phyloP scores from a whole-genome alignment of 2,329 filamentous ascomycete genomes.

The Botrytis cinerea region DNA sequence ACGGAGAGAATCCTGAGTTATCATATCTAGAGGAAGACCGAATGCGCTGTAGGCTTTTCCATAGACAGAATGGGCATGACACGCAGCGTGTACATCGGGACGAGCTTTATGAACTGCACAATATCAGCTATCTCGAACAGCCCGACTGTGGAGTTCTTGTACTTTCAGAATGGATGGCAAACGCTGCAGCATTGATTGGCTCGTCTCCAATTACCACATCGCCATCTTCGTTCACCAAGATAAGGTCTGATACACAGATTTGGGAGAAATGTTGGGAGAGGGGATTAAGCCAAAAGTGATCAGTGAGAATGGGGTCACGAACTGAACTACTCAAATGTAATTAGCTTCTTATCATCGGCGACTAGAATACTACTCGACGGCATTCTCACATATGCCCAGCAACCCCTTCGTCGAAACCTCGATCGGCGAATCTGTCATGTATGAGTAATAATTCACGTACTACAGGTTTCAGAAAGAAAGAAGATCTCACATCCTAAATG shows the following conservation, averaged over 20 bases:
- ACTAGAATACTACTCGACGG: conserved; percentile 16
- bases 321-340: conserved; percentile 43
- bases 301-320: conserved; percentile 44
- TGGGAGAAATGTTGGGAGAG: conserved; percentile 63
- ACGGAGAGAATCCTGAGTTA: conserved; percentile 58
- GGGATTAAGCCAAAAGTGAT: conserved; percentile 57
- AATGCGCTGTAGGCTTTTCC: conserved; percentile 55
- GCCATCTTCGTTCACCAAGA: conserved; percentile 62
- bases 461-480: background rate
- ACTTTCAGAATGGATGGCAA: conserved; percentile 49
- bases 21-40: conserved; percentile 52
- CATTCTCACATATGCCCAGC: conserved; percentile 56
- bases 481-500: conserved; percentile 29
- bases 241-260: conserved; percentile 64
- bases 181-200: conserved; percentile 50
- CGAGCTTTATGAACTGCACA: conserved; percentile 53
- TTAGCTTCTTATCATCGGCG: conserved; percentile 8
- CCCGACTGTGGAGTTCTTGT: conserved; percentile 8
- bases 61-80: conserved; percentile 58
- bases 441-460: background rate
- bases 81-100: conserved; percentile 57
- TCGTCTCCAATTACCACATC: conserved; percentile 63
- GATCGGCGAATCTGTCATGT: conserved; percentile 29
- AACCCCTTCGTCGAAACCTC: conserved; percentile 55
- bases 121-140: background rate